Conservation (phyloP, 2,329 filamentous ascomycete species). For the Ophiostoma angusticollis region DNA sequence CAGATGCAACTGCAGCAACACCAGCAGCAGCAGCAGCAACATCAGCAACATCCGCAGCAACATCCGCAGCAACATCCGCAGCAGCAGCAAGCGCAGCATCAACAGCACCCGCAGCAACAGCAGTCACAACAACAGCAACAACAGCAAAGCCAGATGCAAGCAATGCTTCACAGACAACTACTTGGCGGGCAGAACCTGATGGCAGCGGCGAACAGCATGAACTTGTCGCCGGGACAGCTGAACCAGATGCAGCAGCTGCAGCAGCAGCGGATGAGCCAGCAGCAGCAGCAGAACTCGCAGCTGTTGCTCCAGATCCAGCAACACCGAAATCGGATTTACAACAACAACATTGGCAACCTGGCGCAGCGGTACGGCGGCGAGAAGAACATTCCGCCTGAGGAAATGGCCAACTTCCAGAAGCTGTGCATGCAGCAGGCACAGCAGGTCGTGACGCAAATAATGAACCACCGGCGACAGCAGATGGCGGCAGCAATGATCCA, state of each 20-base stretch:
- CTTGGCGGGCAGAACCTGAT: constrained; percentile 16
- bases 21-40: constrained; percentile 16
- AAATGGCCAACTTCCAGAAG: constrained; percentile 31
- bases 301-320: constrained; percentile 10
- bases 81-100: constrained; percentile 18
- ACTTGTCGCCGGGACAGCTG: constrained; percentile 18
- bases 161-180: constrained; percentile 26
- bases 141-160: constrained; percentile 19
- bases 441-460: not conserved
- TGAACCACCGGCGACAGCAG: constrained; percentile 17
- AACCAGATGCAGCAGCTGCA: constrained; percentile 17
- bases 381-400: constrained; percentile 34
- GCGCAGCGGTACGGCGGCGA: constrained; percentile 27
- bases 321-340: constrained; percentile 23
- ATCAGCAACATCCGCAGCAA: constrained; percentile 24
- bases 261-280: constrained; percentile 16
- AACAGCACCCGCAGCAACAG: constrained; percentile 26
- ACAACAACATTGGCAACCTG: constrained; percentile 24
- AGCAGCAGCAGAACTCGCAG: constrained; percentile 18
- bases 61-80: constrained; percentile 24
- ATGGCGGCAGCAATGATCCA: constrained; percentile 8
- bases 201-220: constrained; percentile 18
- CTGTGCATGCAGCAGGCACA: constrained; percentile 21
- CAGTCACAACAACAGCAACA: constrained; percentile 26
- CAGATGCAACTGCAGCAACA: constrained; percentile 16